Evolutionary conservation across 768 basidiomycete species (phyloP), one percentile per base, ranked within the genome.

Genomic region (Tremella yokohamensis): DNA sequence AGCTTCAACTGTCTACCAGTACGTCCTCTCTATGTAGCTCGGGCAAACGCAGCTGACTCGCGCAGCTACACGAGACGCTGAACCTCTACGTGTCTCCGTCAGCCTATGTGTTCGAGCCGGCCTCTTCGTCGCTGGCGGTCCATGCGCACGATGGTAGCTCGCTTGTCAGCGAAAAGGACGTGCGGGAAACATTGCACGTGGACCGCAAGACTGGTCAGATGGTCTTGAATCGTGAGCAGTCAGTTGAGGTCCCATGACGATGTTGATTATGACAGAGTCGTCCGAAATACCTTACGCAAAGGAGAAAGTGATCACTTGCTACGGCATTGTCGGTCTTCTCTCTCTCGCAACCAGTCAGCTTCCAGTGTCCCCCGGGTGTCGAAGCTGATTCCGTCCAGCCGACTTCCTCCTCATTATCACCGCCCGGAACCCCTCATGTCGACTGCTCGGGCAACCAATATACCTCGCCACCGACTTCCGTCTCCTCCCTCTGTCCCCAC

Each of bases 371-470:
- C 45, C 45, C 45, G 1, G 4, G 8, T 44, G 8, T 7, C 26
- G 20, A 13, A 56, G 42, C 44, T 56, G 25, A 48, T 1, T 1
- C 24, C 13, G 19, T n/a, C 11, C 58, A 98, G 94, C 93, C 71
- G 96, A 98, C 78, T 97, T 94, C 79, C 78, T 98, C 49, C 83
- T 99, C 62, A 80, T 96, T 40, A 81, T 97, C 61, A 96, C 90
- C 42, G 86, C 85, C 24, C 84, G 92, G 47, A 85, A 86, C 64
- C 83, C 85, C 34, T 84, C 83, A 63, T 88, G 87, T 13, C 83
- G 86, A 57, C 80, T 98, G 58, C 84, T 91, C 79, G 84, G 87
- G 2, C 84, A 94, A 62, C 86, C 93, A 60, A 81, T 99, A 67
- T 97, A 89, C 79, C 84, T 85, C 49, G 90, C 90, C 12, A 87